Percentiles rank a stretch among this genome's conserved stretches.
Evolutionary conservation across 177 flowering plant genomes (phyloP).

Genomic region (Vitis hybrid): DNA sequence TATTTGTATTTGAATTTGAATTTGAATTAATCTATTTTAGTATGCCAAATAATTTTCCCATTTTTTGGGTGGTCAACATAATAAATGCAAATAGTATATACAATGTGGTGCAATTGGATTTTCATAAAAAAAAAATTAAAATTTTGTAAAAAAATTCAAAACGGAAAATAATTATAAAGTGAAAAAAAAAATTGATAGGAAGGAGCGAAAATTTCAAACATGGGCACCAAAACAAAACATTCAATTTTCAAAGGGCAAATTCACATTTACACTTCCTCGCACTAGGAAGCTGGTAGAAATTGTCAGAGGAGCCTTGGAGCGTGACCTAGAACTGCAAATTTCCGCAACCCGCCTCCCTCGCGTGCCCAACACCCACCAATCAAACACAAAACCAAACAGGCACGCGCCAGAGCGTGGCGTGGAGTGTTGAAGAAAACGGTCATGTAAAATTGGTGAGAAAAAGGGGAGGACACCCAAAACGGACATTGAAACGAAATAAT

Average conservation of each 20-base stretch:
- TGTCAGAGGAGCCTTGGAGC: slow-evolving; percentile 4
- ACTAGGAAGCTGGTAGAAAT: background rate
- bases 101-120: no score
- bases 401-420: background rate
- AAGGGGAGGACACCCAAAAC: background rate
- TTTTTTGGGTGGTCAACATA: no score
- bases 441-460: background rate
- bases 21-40: no score
- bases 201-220: no score
- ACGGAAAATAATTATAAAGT: no score
- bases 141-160: no score
- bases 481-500: background rate
- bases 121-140: no score
- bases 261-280: slow-evolving; percentile 5
- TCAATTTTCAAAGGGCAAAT: background rate
- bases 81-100: no score
- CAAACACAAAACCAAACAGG: background rate
- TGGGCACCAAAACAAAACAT: no score
- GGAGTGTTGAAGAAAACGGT: background rate
- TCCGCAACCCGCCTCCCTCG: background rate
- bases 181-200: no score
- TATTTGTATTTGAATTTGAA: no score
- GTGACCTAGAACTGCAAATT: background rate
- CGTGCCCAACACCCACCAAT: background rate
- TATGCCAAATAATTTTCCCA: no score